Evolutionary conservation across 2,329 filamentous ascomycete genomes (phyloP), one percentile per base, ranked within the genome.

Genomic region (Hypoxylon sp.): DNA sequence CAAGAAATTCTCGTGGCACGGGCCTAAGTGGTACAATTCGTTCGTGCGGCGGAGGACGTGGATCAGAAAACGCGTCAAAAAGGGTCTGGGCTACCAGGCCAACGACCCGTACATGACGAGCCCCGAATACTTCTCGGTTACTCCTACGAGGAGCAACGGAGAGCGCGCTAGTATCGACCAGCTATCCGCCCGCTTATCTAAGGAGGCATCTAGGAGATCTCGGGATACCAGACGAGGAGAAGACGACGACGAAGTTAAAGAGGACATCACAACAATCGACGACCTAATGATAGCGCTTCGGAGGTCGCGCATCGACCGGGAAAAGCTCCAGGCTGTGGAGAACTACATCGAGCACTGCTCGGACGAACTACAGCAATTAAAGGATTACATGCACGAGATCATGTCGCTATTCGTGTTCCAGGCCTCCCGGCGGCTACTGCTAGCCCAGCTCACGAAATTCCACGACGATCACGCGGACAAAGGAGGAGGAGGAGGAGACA

Each of bases 351-450:
- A 89, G 46, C 86, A 96, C 58, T 92, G 89, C 19, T 88, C 88
- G 5, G 89, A 92, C 24, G 93, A 98, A 73, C 82, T 98, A 29
- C 85, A 86, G 59, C 92, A 93, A 68, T 83, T 99, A 19, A 86
- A 91, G 67, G 86, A 91, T 61, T 85, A 90, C 77, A 95, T 97
- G 86, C 91, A 93, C 61, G 89, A 93, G 48, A 92, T 97, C 72
- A 94, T 97, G 93, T 85, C 89, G 0, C 85, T 92, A 64, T 93
- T 98, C 75, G 85, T 99, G 19, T 99, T 97, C 77, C 95, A 98
- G 79, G 90, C 91, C 17, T 97, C 94, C 2, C 88, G 94, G 24
- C 89, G 91, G 68, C 88, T 94, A 63, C 85, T 98, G 3, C 84
- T 98, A 15, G 85, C 88, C 17, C 87, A 89, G 55, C 82, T 99